Base-by-base conservation (phyloP, 306 rosid genomes). In the Cicer yamashitae region DNA sequence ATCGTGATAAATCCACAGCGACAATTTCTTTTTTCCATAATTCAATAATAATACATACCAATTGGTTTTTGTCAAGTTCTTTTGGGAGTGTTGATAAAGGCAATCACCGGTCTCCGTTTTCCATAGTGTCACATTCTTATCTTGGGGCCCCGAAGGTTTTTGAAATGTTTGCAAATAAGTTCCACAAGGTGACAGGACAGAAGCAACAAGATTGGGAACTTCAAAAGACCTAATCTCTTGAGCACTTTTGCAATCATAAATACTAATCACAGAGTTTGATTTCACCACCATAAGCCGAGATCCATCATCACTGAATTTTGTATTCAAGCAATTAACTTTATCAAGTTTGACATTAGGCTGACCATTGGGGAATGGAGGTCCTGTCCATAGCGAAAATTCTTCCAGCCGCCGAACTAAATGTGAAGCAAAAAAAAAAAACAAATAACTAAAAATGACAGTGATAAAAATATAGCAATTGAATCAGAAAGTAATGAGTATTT, bases 111-210 rank as follows among this genome's bases (percentile, higher is more conserved):
- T 86, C 54, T 82, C 90, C 2, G 48, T 82, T 10, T 71, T 91
- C 98, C 98, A 87, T 5, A 94, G 75, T 1, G 79, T 73, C 46
- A 91, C 90, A 67, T 91, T 94, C 90, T 90, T 94, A 9, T 84
- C 89, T 77, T 93, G 96, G 4, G 97, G 91, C 2, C 80, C 79
- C 1, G 88, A 81, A 73, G 89, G 85, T 70, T 84, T 93, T 30
- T 91, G 89, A 48, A 94, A 94, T 10, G 96, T 93, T 65, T 88
- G 98, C 74, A 93, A 73, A 69, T 64, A 91, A 56, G 91, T 93
- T 18, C 91, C 98, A 20, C 82, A 60, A 0, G 98, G 94, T 7
- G 98, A 91, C 87, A 94, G 76, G 58, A 76, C 10, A 43, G 94
- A 86, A 8, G 97, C 88, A 6, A 66, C 45, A 17, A 89, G 75